Percentiles rank a stretch among this genome's conserved stretches.
phyloP scores from a whole-genome alignment of 306 rosid genomes.

The Ziziphus jujuba region DNA sequence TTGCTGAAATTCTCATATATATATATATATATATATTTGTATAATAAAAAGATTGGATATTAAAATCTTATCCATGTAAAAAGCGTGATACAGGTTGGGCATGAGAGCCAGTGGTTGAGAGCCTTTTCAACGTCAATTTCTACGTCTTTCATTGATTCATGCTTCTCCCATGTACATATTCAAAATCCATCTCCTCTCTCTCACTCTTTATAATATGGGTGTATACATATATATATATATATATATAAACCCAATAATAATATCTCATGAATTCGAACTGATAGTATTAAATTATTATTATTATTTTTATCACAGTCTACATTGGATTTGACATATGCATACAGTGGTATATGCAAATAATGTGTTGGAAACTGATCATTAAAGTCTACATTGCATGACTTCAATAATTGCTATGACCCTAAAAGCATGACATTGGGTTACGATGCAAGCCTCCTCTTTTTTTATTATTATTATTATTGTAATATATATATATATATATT shows the following conservation, averaged over 20 bases:
- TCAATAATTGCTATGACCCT: conserved; percentile 15
- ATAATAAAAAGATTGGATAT: too few species aligned
- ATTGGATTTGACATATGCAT: too few species aligned
- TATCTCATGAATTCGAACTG: too few species aligned
- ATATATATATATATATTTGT: too few species aligned
- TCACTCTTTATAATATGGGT: background rate
- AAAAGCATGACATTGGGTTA: conserved; percentile 18
- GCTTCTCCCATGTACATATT: background rate
- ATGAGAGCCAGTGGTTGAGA: background rate
- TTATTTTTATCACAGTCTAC: too few species aligned
- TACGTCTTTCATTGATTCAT: background rate
- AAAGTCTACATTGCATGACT: background rate
- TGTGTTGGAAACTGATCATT: background rate
- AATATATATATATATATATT: too few species aligned
- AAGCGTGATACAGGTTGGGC: background rate
- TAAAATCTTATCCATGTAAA: background rate
- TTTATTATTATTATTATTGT: too few species aligned
- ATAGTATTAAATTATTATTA: too few species aligned
- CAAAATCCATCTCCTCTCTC: background rate
- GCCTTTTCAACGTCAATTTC: background rate
- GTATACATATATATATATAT: background rate
- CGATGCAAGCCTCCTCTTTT: background rate
- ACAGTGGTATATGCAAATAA: background rate
- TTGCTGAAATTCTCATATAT: too few species aligned
- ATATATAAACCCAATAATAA: too few species aligned